phyloP scores from a whole-genome alignment of 306 rosid genomes.

The Trifolium dubium region DNA sequence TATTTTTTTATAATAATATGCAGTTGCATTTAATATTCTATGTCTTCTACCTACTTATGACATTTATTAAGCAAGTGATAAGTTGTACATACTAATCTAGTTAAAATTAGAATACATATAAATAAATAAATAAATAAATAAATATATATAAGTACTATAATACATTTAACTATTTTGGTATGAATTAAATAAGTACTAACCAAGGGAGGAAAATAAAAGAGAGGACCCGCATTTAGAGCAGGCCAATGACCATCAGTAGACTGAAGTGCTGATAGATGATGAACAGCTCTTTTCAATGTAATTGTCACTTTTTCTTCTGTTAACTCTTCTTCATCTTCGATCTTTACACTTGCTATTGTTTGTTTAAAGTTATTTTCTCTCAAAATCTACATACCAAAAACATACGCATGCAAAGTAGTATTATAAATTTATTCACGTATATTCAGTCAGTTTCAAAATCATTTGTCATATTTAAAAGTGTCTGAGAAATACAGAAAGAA shows the following conservation, averaged over 20 bases:
- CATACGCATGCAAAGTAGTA: background rate
- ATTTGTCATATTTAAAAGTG: too few species aligned
- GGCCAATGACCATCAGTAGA: slow-evolving; percentile 87
- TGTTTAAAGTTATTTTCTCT: slow-evolving; percentile 58
- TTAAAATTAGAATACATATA: too few species aligned
- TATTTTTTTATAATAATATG: too few species aligned
- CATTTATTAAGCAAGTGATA: too few species aligned
- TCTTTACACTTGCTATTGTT: slow-evolving; percentile 50
- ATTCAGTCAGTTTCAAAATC: too few species aligned
- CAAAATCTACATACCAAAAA: background rate
- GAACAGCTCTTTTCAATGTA: slow-evolving; percentile 51
- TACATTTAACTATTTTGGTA: too few species aligned
- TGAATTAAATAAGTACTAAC: slow-evolving; percentile 35
- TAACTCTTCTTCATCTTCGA: slow-evolving; percentile 60
- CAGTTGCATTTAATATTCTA: too few species aligned
- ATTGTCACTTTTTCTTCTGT: slow-evolving; percentile 49
- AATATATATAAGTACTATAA: too few species aligned
- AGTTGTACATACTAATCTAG: too few species aligned
- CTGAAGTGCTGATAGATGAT: slow-evolving; percentile 59
- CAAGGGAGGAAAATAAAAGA: slow-evolving; percentile 77
- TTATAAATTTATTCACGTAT: background rate
- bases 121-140: too few species aligned
- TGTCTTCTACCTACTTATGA: too few species aligned
- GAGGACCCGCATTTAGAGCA: slow-evolving; percentile 77
- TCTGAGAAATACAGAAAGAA: too few species aligned